Conservation (phyloP, 768 basidiomycete genomes). For the Pholiota molesta region DNA sequence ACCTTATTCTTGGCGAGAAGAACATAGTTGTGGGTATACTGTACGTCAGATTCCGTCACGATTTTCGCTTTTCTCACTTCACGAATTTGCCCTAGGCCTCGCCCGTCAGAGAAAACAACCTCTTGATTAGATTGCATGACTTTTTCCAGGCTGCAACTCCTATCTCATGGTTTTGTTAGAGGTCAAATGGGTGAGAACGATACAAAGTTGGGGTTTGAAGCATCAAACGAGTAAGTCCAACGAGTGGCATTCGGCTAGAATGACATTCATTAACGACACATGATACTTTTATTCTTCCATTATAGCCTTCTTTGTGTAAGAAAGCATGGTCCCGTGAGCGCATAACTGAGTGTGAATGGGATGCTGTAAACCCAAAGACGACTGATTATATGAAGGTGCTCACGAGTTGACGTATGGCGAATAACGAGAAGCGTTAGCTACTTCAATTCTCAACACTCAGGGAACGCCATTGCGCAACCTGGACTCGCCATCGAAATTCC, state of each 20-base stretch:
- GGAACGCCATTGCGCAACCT: background rate
- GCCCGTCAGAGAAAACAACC: too few species aligned
- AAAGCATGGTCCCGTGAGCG: background rate
- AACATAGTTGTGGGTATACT: too few species aligned
- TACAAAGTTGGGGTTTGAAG: background rate
- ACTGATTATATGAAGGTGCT: background rate
- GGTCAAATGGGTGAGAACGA: background rate
- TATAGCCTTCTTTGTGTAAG: background rate
- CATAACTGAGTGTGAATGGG: background rate
- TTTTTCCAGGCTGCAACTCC: background rate
- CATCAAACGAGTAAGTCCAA: too few species aligned
- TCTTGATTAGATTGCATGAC: too few species aligned
- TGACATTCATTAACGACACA: constrained; percentile 1
- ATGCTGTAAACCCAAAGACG: background rate
- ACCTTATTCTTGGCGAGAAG: too few species aligned
- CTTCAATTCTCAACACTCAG: background rate
- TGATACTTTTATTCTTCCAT: background rate
- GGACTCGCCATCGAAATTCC: too few species aligned
- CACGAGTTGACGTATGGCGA: background rate
- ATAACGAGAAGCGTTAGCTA: background rate
- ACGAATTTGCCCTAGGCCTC: too few species aligned
- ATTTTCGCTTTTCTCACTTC: too few species aligned
- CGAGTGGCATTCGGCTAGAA: background rate
- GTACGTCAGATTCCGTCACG: too few species aligned
- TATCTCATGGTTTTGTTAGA: background rate